Evolutionary conservation across 148 eudicot species (phyloP), one percentile per base, ranked within the genome.

Genomic region (Hydrangea macrophylla): DNA sequence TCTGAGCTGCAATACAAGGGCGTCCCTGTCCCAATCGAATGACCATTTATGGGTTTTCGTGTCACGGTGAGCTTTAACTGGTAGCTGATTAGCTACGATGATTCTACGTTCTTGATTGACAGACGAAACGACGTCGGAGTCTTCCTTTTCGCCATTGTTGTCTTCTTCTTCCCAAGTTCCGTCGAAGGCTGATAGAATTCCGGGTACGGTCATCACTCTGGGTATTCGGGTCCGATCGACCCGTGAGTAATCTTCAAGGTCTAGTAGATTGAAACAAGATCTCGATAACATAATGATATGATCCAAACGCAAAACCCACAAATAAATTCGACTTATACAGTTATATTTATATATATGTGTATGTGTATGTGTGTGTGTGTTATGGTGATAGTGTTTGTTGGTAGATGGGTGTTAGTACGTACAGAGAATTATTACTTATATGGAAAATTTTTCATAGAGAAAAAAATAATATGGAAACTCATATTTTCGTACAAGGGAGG

Each of bases 21-120:
- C 81, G 71, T 88, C 95, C 22, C 70, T 40, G 56, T 92, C 95
- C 71, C 74, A 82, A 8, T 85, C 87, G 13, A 87, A 90, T 2
- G 68, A 13, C 88, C 84, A 87, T 60, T 75, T 82, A 0, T 71
- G 64, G 12, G 55, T 5, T 0, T 44, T 67, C 3, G 65, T 7
- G 23, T 79, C 78, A 0, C 68, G 73, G 45, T 30, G 33, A 20
- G 82, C 79, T 69, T 78, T 83, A 0, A 90, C 1, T 0, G 96
- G 96, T 0, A 90, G 78, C 42, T 76, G 88, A 15, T 90, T 85
- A 0, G 92, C 70, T 13, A 87, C 96, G 55, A 90, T 82, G 35
- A 75, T 78, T 45, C 84, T 65, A 2, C 77, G 77, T 8, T 75
- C 73, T 0, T 57, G 39, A 1, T 3, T 9, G 6, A 32, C 40